Evolutionary conservation across 2,329 filamentous ascomycete species (phyloP), one percentile per base, ranked within the genome.

Genomic region (Microdochium bolleyi): DNA sequence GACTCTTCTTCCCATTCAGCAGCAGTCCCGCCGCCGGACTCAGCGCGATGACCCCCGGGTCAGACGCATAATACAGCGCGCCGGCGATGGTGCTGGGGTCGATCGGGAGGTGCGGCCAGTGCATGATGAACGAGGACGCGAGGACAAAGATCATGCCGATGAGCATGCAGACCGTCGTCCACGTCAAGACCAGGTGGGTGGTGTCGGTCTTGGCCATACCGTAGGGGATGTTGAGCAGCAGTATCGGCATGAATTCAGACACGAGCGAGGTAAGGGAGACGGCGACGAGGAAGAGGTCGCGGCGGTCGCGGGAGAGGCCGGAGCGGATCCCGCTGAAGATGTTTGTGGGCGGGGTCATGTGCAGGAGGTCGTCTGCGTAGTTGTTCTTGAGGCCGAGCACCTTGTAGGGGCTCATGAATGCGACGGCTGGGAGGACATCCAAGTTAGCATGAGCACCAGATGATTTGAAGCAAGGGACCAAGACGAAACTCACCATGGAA

Each of bases 181-280:
- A 64, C 2, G 70, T 66, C 55, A 71, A 75, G 16, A 69, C 63
- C 2, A 64, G 62, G 44, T 74, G 71, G 0, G 72, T 67, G 3
- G 58, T 56, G 41, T 61, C 60, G 2, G 72, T 74, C 51, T 74
- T 70, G 0, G 69, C 70, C 1, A 73, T 62, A 37, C 65, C 70
- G 61, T 72, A 76, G 2, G 73, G 73, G 8, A 77, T 66, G 56
- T 76, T 77, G 56, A 71, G 64, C 4, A 78, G 67, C 2, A 75
- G 64, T 25, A 76, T 68, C 1, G 73, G 74, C 38, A 78, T 67
- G 53, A 76, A 74, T 50, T 77, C 74, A 22, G 73, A 67, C 3
- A 76, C 62, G n/a, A 74, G 64, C 11, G 70, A 65, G 55, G 71
- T 67, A 10, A 71, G 52, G 2, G 69, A 67, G 11, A 70, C 64